Base-by-base conservation (phyloP, 1,139 yeast species). In the Diutina rugosa region DNA sequence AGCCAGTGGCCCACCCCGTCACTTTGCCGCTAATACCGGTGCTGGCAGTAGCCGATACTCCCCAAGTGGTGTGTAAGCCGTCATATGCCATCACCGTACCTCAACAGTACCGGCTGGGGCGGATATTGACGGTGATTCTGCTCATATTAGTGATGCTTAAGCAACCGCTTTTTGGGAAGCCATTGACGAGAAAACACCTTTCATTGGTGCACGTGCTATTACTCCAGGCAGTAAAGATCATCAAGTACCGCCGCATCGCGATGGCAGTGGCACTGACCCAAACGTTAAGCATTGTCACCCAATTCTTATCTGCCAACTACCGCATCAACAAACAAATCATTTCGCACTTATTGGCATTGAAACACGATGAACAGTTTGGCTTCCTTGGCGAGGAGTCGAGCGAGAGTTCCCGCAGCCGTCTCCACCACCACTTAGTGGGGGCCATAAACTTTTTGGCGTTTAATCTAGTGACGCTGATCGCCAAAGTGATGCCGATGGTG, bases 271-370 rank as follows among this genome's bases (percentile, higher is more conserved):
- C 65, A 55, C 63, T 72, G 9, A 65, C 66, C 46, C 69, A 68
- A 57, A 62, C 66, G 28, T 58, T 69, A 18, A 63, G 65, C 16
- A 56, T 56, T 28, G 61, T 73, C 38, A 67, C 72, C 57, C 65
- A 66, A 7, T 76, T 74, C 58, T 61, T 76, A 56, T 60, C 69
- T 2, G 57, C 63, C n/a, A 76, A 74, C 59, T 75, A 73, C 62
- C 68, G 65, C 55, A 63, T 74, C 30, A 76, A 76, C 63, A 74
- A 73, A 59, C 69, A 67, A 53, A 62, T 76, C 49, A 74, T 76
- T n/a, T 58, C 63, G 8, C 66, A 64, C 56, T 60, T 75, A 53
- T 65, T 75, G 3, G 60, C 65, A 26, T 60, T 73, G n/a, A 74
- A 73, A 60, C 74, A 73, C 58, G 53, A 63, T 56, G 70, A 69